phyloP scores from a whole-genome alignment of 1,139 yeast genomes.

The Kurtzmaniella quercitrusa region DNA sequence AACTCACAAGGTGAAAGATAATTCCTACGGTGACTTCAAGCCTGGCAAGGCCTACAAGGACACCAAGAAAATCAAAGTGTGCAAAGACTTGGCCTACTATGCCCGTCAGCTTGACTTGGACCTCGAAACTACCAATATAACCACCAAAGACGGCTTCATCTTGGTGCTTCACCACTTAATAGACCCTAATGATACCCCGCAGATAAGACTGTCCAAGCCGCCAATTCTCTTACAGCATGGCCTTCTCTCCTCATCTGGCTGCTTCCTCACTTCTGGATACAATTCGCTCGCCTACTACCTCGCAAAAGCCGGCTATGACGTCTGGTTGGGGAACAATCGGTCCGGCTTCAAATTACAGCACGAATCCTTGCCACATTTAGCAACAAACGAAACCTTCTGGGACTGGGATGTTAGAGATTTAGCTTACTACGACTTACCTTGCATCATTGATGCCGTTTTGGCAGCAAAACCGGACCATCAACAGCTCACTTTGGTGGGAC shows the following conservation, averaged over 20 bases:
- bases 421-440: conserved; percentile 73
- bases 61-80: conserved; percentile 23
- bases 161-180: conserved; percentile 61
- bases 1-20: conserved; percentile 9
- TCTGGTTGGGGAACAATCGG: conserved; percentile 92
- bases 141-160: conserved; percentile 78
- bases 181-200: conserved; percentile 42
- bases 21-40: conserved; percentile 16
- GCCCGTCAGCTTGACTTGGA: conserved; percentile 56
- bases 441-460: conserved; percentile 61
- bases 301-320: conserved; percentile 66
- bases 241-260: conserved; percentile 78
- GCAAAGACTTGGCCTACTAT: conserved; percentile 53
- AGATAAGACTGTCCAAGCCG: conserved; percentile 24
- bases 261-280: conserved; percentile 73
- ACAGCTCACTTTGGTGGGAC: conserved; percentile 67
- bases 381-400: conserved; percentile 58
- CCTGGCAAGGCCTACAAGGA: conserved; percentile 31
- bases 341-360: conserved; percentile 78
- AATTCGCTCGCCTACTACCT: conserved; percentile 70
- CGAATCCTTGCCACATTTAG: conserved; percentile 27
- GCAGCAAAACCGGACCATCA: conserved; percentile 33
- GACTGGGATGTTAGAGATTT: conserved; percentile 84
- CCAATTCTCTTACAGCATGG: conserved; percentile 86
- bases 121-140: conserved; percentile 53